A percentile compares a stretch with the other conserved stretches of the same genome.
Conservation (phyloP, 2,329 filamentous ascomycete genomes). For the Fusarium buharicum region DNA sequence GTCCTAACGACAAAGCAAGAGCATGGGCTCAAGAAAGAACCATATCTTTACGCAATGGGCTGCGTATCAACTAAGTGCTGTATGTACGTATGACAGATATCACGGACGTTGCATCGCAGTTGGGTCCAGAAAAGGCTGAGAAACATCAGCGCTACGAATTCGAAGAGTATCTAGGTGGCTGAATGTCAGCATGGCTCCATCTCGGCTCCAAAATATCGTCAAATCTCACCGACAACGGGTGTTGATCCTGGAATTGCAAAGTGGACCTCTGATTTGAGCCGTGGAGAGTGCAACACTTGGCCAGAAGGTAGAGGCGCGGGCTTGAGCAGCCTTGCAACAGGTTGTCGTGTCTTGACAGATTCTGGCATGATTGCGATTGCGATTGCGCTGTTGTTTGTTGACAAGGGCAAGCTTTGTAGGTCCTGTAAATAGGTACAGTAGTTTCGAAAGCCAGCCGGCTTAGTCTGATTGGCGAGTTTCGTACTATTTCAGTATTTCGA, state of each 20-base stretch:
- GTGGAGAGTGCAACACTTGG: constrained; percentile 42
- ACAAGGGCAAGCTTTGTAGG: no score
- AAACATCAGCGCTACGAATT: constrained; percentile 45
- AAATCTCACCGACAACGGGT: constrained; percentile 42
- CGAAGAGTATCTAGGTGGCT: constrained; percentile 38
- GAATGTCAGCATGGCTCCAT: constrained; percentile 1
- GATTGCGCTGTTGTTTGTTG: no score
- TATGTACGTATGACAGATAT: constrained; percentile 5
- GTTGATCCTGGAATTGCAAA: constrained; percentile 46
- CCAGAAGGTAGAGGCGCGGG: constrained; percentile 38
- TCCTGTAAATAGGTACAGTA: no score
- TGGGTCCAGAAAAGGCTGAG: constrained; percentile 53
- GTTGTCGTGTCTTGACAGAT: constrained; percentile 17
- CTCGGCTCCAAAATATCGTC: neutral
- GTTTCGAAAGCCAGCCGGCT: no score
- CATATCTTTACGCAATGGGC: neutral
- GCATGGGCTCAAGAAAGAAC: no score
- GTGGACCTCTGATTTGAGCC: constrained; percentile 44
- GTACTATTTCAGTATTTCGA: neutral
- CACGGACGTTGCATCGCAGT: constrained; percentile 34
- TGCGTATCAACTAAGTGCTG: constrained; percentile 4
- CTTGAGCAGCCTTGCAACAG: constrained; percentile 42
- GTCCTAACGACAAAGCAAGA: no score
- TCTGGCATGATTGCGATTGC: constrained; percentile 36
- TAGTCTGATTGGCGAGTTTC: no score